Percentiles rank a stretch among this genome's conserved stretches.
These are phyloP conservation scores for Starmerella geochares DNA, from an alignment of 805 yeast genomes.

Conservation along the genomic window DNA sequence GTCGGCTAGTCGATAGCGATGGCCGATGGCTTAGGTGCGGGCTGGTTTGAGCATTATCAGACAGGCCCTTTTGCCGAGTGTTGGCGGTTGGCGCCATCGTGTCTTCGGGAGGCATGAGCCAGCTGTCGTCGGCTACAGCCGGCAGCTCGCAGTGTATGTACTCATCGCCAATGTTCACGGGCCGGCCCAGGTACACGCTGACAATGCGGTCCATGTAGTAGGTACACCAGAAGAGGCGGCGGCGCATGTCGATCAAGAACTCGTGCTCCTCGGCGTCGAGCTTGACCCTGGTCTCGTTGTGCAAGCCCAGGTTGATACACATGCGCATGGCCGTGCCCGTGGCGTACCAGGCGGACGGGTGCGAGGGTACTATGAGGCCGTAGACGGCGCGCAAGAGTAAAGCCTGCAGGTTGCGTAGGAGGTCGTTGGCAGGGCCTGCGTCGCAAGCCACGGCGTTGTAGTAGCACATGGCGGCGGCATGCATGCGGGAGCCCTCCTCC, in stretches of 20 bases:
- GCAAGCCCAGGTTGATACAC: conserved; percentile 77
- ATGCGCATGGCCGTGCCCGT: conserved; percentile 69
- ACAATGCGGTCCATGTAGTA: conserved; percentile 78
- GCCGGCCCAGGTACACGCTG: conserved; percentile 76
- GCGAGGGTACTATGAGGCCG: conserved; percentile 77
- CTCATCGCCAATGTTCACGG: conserved; percentile 81
- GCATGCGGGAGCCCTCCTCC: conserved; percentile 51
- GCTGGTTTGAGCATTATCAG: too few species aligned
- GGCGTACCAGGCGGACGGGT: conserved; percentile 89
- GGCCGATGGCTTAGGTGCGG: too few species aligned
- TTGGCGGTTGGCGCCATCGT: too few species aligned
- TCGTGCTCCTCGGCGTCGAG: conserved; percentile 34
- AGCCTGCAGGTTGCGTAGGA: conserved; percentile 65
- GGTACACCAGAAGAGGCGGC: conserved; percentile 81
- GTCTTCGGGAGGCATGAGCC: conserved; percentile 10
- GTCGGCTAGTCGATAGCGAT: too few species aligned
- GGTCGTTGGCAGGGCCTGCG: conserved; percentile 34
- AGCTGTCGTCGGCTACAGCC: conserved; percentile 56
- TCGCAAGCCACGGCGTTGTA: conserved; percentile 25
- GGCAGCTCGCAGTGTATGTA: conserved; percentile 64
- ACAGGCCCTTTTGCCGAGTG: too few species aligned
- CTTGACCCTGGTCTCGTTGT: conserved; percentile 42
- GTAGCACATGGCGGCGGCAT: conserved; percentile 47
- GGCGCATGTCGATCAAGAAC: conserved; percentile 53
- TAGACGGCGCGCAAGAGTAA: conserved; percentile 57